Evolutionary conservation across 75 land plant genomes (phyloP).

Genomic region (Ceratopteris richardii): DNA sequence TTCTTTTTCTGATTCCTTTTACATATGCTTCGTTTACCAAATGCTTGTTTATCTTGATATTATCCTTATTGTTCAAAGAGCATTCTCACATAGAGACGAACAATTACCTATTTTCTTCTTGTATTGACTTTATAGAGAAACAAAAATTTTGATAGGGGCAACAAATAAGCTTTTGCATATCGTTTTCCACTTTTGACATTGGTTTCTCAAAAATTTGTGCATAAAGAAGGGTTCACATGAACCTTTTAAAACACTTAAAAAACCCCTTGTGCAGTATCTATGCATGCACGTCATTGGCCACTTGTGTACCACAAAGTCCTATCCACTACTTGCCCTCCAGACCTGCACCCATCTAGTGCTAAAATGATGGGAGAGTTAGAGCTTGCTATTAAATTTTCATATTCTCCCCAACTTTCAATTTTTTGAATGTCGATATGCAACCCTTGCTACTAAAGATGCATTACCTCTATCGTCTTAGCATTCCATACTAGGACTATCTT

Average conservation of each 20-base stretch:
- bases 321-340: slow-evolving; percentile 56
- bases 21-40: too few relatives aligned
- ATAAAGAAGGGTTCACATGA: slow-evolving; percentile 78
- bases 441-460: slow-evolving; percentile 77
- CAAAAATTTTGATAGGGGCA: too few relatives aligned
- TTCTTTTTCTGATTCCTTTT: too few relatives aligned
- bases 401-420: slow-evolving; percentile 38
- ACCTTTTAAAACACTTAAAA: slow-evolving; percentile 57
- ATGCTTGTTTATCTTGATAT: too few relatives aligned
- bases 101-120: too few relatives aligned
- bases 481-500: slow-evolving; percentile 53
- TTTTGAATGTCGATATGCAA: slow-evolving; percentile 41
- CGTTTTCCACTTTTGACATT: too few relatives aligned
- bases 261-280: slow-evolving; percentile 41
- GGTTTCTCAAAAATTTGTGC: too few relatives aligned
- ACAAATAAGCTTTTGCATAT: too few relatives aligned
- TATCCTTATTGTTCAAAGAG: too few relatives aligned
- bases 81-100: too few relatives aligned
- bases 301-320: slow-evolving; percentile 51
- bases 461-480: slow-evolving; percentile 63
- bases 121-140: too few relatives aligned
- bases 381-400: slow-evolving; percentile 56
- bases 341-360: slow-evolving; percentile 52
- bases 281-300: too few relatives aligned
- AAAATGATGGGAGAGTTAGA: slow-evolving; percentile 81